A percentile compares a stretch with the other conserved stretches of the same genome.
Conservation (phyloP, 768 basidiomycete genomes). For the Agrocybe pediades region DNA sequence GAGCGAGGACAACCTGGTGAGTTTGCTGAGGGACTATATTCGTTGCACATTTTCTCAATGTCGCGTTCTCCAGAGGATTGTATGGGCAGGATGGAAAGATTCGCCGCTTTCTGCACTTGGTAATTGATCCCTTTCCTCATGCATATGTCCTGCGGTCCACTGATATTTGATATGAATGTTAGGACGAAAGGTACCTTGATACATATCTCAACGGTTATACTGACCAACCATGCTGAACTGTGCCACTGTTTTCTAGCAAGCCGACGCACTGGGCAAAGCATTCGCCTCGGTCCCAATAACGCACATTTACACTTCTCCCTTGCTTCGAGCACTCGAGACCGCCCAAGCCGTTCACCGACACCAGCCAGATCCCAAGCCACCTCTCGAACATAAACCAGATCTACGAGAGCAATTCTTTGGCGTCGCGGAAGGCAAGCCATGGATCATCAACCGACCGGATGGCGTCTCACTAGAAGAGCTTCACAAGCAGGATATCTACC, state of each 20-base stretch:
- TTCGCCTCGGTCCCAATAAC: slow-evolving; percentile 51
- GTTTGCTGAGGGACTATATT: slow-evolving; percentile 11
- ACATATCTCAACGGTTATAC: neutral
- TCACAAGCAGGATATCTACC: slow-evolving; percentile 53
- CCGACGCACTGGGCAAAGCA: slow-evolving; percentile 56
- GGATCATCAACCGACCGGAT: slow-evolving; percentile 35
- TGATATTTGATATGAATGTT: neutral
- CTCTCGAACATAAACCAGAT: slow-evolving; percentile 52
- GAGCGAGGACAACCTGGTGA: slow-evolving; percentile 68
- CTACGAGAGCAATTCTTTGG: slow-evolving; percentile 77
- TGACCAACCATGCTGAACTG: neutral
- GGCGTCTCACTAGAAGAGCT: slow-evolving; percentile 42
- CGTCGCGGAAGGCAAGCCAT: slow-evolving; percentile 65
- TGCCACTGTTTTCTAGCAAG: slow-evolving; percentile 45
- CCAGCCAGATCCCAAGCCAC: slow-evolving; percentile 55
- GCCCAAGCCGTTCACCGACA: slow-evolving; percentile 54
- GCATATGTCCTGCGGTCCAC: slow-evolving; percentile 14
- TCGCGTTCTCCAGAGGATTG: slow-evolving; percentile 26
- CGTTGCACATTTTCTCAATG: neutral
- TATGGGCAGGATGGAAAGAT: slow-evolving; percentile 83
- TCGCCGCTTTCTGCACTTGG: slow-evolving; percentile 74
- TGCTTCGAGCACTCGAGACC: slow-evolving; percentile 65
- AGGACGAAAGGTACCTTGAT: slow-evolving; percentile 21
- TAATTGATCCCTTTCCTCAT: no score
- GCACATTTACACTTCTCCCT: slow-evolving; percentile 67